Evolutionary conservation across 1,139 yeast species (phyloP).

Genomic region (Saccharomycopsis hybrid): DNA sequence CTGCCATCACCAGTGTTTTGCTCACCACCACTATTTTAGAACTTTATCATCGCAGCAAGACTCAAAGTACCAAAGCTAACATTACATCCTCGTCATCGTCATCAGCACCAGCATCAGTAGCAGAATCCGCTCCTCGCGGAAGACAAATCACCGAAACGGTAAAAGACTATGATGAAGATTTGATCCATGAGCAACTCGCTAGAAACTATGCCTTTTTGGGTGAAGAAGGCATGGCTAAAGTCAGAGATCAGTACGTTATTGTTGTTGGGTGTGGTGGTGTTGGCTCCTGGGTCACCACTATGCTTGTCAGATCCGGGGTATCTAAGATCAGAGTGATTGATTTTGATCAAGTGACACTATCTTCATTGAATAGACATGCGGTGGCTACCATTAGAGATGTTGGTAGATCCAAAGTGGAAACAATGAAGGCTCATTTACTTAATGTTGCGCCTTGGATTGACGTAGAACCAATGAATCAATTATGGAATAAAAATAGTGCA

Average conservation of each 20-base stretch:
- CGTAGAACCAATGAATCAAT: slow-evolving; percentile 67
- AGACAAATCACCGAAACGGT: not conserved
- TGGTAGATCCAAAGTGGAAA: slow-evolving; percentile 81
- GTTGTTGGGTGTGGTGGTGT: slow-evolving; percentile 99
- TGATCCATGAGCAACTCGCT: slow-evolving; percentile 85
- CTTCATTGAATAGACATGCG: slow-evolving; percentile 89
- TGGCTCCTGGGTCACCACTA: slow-evolving; percentile 93
- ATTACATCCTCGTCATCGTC: not conserved
- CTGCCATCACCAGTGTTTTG: slow-evolving; percentile 7
- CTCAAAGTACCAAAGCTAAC: not conserved
- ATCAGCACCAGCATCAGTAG: no score
- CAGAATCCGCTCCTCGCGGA: not conserved
- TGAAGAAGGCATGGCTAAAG: slow-evolving; percentile 70
- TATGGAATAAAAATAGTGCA: slow-evolving; percentile 68
- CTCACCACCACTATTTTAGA: not conserved
- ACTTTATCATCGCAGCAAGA: not conserved
- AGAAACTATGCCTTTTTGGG: slow-evolving; percentile 89
- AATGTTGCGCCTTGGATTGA: slow-evolving; percentile 88
- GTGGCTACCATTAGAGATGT: slow-evolving; percentile 86
- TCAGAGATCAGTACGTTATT: slow-evolving; percentile 68
- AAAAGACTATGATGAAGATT: slow-evolving; percentile 52
- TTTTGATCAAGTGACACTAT: slow-evolving; percentile 90
- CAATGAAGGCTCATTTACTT: slow-evolving; percentile 56
- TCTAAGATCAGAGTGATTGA: slow-evolving; percentile 74
- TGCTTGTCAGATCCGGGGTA: slow-evolving; percentile 88